Percentiles rank a stretch among this genome's conserved stretches.
These are phyloP conservation scores for Fusarium xyrophilum DNA, from an alignment of 2,329 filamentous ascomycete species.

Conservation along the genomic window DNA sequence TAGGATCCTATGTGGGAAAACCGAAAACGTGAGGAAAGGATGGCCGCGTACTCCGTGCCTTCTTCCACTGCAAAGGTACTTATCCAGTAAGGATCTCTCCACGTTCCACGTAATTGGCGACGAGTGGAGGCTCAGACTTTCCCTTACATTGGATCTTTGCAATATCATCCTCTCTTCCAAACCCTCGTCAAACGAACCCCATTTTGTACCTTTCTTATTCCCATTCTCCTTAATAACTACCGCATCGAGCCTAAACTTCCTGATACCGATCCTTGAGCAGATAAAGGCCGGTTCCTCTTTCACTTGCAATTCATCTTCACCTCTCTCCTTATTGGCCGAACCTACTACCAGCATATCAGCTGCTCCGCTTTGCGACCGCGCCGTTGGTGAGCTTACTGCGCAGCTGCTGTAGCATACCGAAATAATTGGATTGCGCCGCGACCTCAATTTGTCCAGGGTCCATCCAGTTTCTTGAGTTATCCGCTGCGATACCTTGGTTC, in stretches of 20 bases:
- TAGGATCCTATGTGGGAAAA: not conserved
- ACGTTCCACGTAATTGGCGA: slow-evolving; percentile 32
- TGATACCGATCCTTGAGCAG: slow-evolving; percentile 13
- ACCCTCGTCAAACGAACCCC: not conserved
- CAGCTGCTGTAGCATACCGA: slow-evolving; percentile 18
- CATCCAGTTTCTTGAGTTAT: slow-evolving; percentile 13
- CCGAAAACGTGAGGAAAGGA: not conserved
- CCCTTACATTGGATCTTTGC: not conserved
- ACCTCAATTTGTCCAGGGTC: slow-evolving; percentile 31
- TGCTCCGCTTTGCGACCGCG: slow-evolving; percentile 30
- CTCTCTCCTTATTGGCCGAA: slow-evolving; percentile 19
- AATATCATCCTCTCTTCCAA: not conserved
- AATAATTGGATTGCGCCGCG: slow-evolving; percentile 29
- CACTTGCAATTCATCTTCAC: slow-evolving; percentile 7
- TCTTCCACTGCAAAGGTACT: slow-evolving; percentile 5
- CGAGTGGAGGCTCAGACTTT: slow-evolving; percentile 8
- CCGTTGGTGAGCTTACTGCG: slow-evolving; percentile 28
- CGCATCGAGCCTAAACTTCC: slow-evolving; percentile 6
- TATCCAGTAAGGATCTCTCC: slow-evolving; percentile 26
- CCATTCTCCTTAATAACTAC: slow-evolving; percentile 2
- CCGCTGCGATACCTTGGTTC: slow-evolving; percentile 4
- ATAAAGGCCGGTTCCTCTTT: slow-evolving; percentile 15
- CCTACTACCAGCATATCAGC: slow-evolving; percentile 14
- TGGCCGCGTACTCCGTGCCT: slow-evolving; percentile 26
- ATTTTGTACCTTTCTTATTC: slow-evolving; percentile 4